Evolutionary conservation across 257 asterid species (phyloP), one percentile per base, ranked within the genome.

Genomic region (Voacanga thouarsii): DNA sequence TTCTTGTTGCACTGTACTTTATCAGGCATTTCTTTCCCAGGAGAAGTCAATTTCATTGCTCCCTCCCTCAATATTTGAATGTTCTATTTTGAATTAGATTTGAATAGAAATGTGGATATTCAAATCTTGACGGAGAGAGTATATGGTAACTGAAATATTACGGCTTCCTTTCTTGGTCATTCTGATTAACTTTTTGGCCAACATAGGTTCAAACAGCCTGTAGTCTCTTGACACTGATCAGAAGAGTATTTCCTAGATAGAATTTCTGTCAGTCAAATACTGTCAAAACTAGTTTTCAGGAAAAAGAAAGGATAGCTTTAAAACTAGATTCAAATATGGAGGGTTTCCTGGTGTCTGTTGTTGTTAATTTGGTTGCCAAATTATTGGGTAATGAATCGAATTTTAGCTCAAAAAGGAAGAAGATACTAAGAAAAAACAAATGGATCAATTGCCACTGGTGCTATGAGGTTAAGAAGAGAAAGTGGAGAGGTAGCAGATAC

Each of bases 1-100:
- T 79, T 74, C 79, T 47, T 24, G 15, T 72, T n/a, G n/a, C n/a
- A n/a, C n/a, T n/a, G n/a, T n/a, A n/a, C 5, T 59, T 55, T 18
- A 75, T 21, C 18, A 70, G 59, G 24, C 37, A 60, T 18, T 43
- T 3, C 28, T 66, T 63, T 28, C 26, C 24, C 9, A 14, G 6
- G 18, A 60, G 67, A 64, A 28, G 19, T 33, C 2, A 33, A 33
- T 33, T 33, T 33, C 37, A 1, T 33, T 33, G 37, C 37, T 33
- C 37, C 37, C 37, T 33, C 37, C 37, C 2, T 33, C 37, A 2
- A 33, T 33, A 33, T 33, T 33, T 33, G 37, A 33, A 33, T 33
- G 37, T 33, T 33, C 37, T 2, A 1, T 33, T 33, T 33, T 33
- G 37, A 33, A 33, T 33, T 33, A 33, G 37, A 33, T 33, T 33